phyloP scores from a whole-genome alignment of 352 stramenopile species.

The Globisporangium spiculum region DNA sequence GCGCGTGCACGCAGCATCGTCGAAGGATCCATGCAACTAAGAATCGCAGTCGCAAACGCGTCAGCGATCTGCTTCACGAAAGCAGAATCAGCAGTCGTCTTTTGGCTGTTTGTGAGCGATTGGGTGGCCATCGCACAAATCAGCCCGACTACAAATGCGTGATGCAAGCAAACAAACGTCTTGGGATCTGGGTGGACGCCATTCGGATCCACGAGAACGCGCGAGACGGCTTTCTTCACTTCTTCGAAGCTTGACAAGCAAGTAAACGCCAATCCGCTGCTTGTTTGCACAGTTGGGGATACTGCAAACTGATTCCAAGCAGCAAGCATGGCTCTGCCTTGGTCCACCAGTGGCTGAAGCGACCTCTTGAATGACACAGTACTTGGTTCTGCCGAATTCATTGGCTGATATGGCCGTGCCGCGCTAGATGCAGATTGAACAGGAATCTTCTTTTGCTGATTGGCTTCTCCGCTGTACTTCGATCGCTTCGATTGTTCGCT shows the following conservation, averaged over 20 bases:
- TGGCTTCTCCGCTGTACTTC: constrained; percentile 8
- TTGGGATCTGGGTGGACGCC: constrained; percentile 38
- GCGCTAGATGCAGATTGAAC: neutral
- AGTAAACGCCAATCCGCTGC: constrained; percentile 54
- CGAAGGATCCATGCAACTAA: constrained; percentile 73
- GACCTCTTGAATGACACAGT: constrained; percentile 42
- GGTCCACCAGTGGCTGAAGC: constrained; percentile 63
- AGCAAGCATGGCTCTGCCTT: constrained; percentile 63
- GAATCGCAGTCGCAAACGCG: constrained; percentile 68
- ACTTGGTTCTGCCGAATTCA: constrained; percentile 1
- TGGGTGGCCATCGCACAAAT: constrained; percentile 79
- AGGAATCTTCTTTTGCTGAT: constrained; percentile 2
- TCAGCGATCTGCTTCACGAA: constrained; percentile 71
- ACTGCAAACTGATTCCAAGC: constrained; percentile 75
- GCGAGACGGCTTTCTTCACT: constrained; percentile 69
- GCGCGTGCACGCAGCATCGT: constrained; percentile 49
- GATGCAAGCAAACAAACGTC: constrained; percentile 80
- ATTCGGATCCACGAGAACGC: constrained; percentile 53
- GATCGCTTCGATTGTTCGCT: constrained; percentile 18
- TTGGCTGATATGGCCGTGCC: constrained; percentile 9
- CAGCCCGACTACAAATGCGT: constrained; percentile 74
- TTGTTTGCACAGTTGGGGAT: constrained; percentile 43
- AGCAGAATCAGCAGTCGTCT: constrained; percentile 50
- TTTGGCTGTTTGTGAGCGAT: constrained; percentile 62
- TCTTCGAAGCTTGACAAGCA: constrained; percentile 78